Base-by-base conservation (phyloP, 495 filamentous ascomycete genomes). In the Monascus purpureus region DNA sequence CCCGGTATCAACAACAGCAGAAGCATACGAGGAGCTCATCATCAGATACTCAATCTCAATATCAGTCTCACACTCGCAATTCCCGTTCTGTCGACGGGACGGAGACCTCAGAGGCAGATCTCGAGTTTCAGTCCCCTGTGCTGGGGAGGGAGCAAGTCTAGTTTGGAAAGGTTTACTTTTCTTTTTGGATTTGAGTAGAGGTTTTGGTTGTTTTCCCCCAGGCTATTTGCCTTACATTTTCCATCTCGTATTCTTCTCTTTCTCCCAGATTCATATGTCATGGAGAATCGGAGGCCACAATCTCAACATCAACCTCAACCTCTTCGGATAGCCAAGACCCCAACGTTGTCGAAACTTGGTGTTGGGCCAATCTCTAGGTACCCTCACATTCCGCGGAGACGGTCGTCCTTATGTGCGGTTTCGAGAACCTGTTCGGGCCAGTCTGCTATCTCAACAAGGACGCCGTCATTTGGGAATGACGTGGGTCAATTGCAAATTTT, bases 311-410 rank as follows among this genome's bases (percentile, higher is more conserved):
- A n/a, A n/a, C n/a, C n/a, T n/a, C n/a, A 16, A 11, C 44, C 47
- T n/a, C 41, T 36, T 7, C 42, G 36, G 4, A 31, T 38, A 24
- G 35, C 31, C 13, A 47, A 28, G 13, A 13, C 12, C 15, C 27
- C 20, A 4, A 13, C 28, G 7, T 22, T 32, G n/a, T 23, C 27
- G 20, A 41, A 33, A 9, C 27, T 18, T 12, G 41, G 35, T 12
- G 20, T 23, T 11, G 31, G 24, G 11, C 47, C 46, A 13, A 28
- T n/a, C 8, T 42, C 14, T 8, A 40, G 13, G 1, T 55, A 45
- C 30, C 43, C 51, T 12, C 19, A 17, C 8, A 55, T 53, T 14
- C 52, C 52, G 27, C 32, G 31, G 18, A 50, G 52, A 14, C 26
- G 32, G 6, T 55, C 52, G 1, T 55, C 52, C 7, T 35, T 55